phyloP scores from a whole-genome alignment of 148 eudicot species.

The Camellia lanceoleosa region DNA sequence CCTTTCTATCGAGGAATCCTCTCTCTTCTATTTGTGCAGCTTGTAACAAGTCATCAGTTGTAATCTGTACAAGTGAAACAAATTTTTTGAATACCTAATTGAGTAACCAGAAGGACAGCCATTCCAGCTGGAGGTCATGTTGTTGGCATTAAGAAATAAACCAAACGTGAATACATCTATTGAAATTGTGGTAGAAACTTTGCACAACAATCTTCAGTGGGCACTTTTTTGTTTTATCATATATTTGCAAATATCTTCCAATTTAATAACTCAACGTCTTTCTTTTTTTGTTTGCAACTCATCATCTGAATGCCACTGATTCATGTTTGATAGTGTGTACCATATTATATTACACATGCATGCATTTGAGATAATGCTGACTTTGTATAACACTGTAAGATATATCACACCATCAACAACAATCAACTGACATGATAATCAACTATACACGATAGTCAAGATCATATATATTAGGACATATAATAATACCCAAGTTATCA shows the following conservation, averaged over 20 bases:
- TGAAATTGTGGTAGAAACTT: neutral
- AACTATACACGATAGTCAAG: too few relatives aligned
- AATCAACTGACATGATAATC: too few relatives aligned
- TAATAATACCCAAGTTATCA: too few relatives aligned
- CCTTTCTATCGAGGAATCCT: conserved; percentile 76
- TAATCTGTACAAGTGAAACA: conserved; percentile 45
- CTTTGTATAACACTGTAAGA: neutral
- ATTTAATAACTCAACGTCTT: neutral
- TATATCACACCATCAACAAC: too few relatives aligned
- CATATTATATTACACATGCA: neutral
- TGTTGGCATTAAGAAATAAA: neutral
- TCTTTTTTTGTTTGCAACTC: neutral
- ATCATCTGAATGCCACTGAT: too few relatives aligned
- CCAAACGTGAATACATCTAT: neutral
- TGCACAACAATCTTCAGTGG: neutral
- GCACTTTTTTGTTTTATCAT: neutral
- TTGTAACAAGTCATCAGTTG: conserved; percentile 88
- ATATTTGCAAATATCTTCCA: neutral
- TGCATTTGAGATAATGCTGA: too few relatives aligned
- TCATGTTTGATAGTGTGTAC: neutral
- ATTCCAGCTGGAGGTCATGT: neutral
- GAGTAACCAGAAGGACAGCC: neutral
- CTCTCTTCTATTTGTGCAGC: conserved; percentile 92
- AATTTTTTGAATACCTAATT: neutral
- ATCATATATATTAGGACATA: too few relatives aligned